A percentile compares a stretch with the other conserved stretches of the same genome.
Conservation (phyloP, 805 yeast species). For the Kuraishia floccosa region DNA sequence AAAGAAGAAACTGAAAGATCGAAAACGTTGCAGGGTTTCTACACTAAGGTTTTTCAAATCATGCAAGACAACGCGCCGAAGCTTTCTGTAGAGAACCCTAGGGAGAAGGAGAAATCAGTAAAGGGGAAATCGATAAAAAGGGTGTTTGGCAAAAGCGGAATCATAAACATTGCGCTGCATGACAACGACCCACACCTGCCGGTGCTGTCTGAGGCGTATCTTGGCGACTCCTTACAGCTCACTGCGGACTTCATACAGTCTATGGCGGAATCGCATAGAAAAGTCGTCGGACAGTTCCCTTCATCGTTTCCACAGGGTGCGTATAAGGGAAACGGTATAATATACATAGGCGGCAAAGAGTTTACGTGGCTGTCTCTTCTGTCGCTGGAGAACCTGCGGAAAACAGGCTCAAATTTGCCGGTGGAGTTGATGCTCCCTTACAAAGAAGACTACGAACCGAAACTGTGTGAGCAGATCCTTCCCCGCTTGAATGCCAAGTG, state of each 20-base stretch:
- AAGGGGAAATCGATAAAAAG: constrained; percentile 9
- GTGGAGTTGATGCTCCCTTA: constrained; percentile 37
- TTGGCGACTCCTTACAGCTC: constrained; percentile 37
- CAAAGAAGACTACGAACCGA: constrained; percentile 30
- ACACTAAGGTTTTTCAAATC: constrained; percentile 9
- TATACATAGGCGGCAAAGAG: constrained; percentile 66
- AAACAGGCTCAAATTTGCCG: constrained; percentile 34
- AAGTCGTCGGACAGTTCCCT: constrained; percentile 29
- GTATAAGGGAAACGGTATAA: constrained; percentile 47
- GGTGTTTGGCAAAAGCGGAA: constrained; percentile 15
- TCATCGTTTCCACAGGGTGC: constrained; percentile 21
- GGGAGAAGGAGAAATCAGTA: no score
- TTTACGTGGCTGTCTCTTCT: constrained; percentile 53
- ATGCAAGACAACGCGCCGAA: constrained; percentile 12
- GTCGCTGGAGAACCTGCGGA: constrained; percentile 35
- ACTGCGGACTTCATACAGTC: constrained; percentile 27
- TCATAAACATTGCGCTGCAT: constrained; percentile 18
- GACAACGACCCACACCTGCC: constrained; percentile 16
- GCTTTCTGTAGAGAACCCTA: constrained; percentile 14
- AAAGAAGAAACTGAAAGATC: constrained; percentile 9
- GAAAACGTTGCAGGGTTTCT: constrained; percentile 10
- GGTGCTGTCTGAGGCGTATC: constrained; percentile 39
- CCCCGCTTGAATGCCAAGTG: constrained; percentile 49
- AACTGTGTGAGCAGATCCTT: constrained; percentile 27
- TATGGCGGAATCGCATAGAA: constrained; percentile 34